Percentiles rank a stretch among this genome's conserved stretches.
Evolutionary conservation across 2,329 filamentous ascomycete species (phyloP).

Genomic region (Whalleya microplaca): DNA sequence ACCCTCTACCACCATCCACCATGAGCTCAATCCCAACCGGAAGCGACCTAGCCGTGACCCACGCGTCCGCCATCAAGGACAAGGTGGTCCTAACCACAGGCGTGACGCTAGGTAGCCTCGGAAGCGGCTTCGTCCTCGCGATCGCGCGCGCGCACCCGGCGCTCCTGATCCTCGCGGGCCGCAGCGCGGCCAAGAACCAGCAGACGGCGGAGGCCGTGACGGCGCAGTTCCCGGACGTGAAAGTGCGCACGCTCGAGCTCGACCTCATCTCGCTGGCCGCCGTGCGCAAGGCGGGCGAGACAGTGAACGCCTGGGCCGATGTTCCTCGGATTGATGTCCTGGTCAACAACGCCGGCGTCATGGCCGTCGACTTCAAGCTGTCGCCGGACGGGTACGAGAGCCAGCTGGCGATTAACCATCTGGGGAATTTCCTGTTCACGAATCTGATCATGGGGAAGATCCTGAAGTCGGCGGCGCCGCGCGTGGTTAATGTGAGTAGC

Average conservation of each 20-base stretch:
- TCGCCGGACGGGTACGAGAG: slow-evolving; percentile 45
- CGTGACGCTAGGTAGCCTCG: slow-evolving; percentile 45
- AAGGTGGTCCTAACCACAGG: slow-evolving; percentile 48
- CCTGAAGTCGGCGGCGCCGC: slow-evolving; percentile 29
- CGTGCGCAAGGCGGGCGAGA: slow-evolving; percentile 40
- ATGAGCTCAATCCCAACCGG: slow-evolving; percentile 1
- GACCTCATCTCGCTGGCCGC: slow-evolving; percentile 15
- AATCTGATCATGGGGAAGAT: slow-evolving; percentile 42
- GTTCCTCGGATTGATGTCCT: slow-evolving; percentile 26
- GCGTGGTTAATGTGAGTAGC: slow-evolving; percentile 50
- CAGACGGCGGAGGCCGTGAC: slow-evolving; percentile 42
- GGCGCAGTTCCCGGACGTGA: slow-evolving; percentile 37
- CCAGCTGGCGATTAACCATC: slow-evolving; percentile 43
- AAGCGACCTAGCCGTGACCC: neutral
- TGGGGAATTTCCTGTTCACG: slow-evolving; percentile 46
- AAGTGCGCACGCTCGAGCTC: slow-evolving; percentile 37
- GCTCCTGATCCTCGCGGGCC: slow-evolving; percentile 51
- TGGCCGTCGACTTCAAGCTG: slow-evolving; percentile 36
- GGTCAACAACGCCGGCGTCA: slow-evolving; percentile 39
- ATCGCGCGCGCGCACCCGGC: slow-evolving; percentile 46
- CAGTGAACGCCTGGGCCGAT: slow-evolving; percentile 39
- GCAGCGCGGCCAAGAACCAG: slow-evolving; percentile 45
- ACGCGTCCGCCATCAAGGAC: slow-evolving; percentile 4
- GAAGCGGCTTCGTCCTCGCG: slow-evolving; percentile 31
- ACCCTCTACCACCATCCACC: neutral